These are phyloP conservation scores for Pugionium cornutum DNA, from an alignment of 345 rosid genomes.

Conservation along the genomic window DNA sequence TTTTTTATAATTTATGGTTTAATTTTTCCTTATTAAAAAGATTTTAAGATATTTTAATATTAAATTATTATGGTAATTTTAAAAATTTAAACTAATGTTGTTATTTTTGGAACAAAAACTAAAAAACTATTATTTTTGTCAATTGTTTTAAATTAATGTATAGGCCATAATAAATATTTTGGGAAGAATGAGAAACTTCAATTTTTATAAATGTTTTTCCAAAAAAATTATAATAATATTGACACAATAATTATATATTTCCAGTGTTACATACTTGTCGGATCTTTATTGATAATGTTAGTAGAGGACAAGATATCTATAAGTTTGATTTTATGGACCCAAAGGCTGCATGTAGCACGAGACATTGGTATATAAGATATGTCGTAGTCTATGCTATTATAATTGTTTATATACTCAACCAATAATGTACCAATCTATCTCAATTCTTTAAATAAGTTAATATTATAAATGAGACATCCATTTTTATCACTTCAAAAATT, in stretches of 20 bases:
- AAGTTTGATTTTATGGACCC: slow-evolving; percentile 37
- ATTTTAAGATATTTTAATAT: too few species aligned
- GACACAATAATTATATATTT: slow-evolving; percentile 15
- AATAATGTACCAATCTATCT: slow-evolving; percentile 26
- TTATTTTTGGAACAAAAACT: too few species aligned
- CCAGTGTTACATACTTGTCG: slow-evolving; percentile 33
- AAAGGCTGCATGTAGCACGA: slow-evolving; percentile 35
- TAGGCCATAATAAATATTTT: neutral
- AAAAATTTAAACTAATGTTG: too few species aligned
- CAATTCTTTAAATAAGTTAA: slow-evolving; percentile 10
- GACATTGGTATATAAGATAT: slow-evolving; percentile 32
- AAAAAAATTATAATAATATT: neutral
- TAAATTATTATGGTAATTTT: too few species aligned
- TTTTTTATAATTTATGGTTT: too few species aligned
- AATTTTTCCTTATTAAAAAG: too few species aligned
- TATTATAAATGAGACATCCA: neutral
- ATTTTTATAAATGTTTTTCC: neutral
- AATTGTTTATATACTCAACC: slow-evolving; percentile 4
- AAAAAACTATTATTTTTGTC: too few species aligned
- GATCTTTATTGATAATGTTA: slow-evolving; percentile 37
- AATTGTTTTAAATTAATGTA: neutral
- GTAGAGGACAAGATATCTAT: slow-evolving; percentile 34
- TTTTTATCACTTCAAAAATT: neutral
- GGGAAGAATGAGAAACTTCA: neutral
- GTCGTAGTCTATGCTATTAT: slow-evolving; percentile 8